Percentiles rank a stretch among this genome's conserved stretches.
phyloP scores from a whole-genome alignment of 2,329 filamentous ascomycete genomes.

The Pestalotiopsis sp. region DNA sequence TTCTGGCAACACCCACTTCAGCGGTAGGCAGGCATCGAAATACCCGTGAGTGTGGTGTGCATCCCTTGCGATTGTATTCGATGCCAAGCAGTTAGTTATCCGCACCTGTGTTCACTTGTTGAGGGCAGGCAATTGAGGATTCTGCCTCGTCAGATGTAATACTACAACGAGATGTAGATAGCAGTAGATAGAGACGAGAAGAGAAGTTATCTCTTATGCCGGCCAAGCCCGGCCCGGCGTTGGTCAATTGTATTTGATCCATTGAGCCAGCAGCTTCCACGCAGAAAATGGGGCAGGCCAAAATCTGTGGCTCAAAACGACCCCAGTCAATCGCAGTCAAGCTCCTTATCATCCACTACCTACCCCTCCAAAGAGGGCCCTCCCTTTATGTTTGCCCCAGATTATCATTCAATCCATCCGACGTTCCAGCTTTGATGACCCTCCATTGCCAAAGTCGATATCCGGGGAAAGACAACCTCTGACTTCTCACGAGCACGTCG shows the following conservation, averaged over 20 bases:
- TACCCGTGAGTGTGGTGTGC: neutral
- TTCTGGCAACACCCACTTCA: neutral
- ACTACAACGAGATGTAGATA: too few species aligned
- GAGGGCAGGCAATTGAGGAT: too few species aligned
- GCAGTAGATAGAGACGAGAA: too few species aligned
- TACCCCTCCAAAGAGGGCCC: constrained; percentile 9
- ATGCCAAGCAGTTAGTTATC: neutral
- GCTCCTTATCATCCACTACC: constrained; percentile 10
- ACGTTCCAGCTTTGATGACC: neutral
- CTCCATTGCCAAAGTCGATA: neutral
- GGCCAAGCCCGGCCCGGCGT: neutral
- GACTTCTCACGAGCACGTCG: neutral
- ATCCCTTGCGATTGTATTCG: neutral
- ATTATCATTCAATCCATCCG: neutral
- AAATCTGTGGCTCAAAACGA: neutral
- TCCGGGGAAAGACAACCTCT: neutral
- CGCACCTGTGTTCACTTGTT: too few species aligned
- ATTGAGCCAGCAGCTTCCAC: neutral
- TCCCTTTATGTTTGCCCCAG: neutral
- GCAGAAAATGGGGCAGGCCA: neutral
- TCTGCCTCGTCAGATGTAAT: too few species aligned
- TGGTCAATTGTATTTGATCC: neutral
- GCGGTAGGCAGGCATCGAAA: neutral
- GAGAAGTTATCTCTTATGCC: too few species aligned
- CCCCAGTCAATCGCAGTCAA: neutral